Evolutionary conservation across 1,284 basidiomycete genomes (phyloP).

Genomic region (Anthracocystis panici-leucophaei): DNA sequence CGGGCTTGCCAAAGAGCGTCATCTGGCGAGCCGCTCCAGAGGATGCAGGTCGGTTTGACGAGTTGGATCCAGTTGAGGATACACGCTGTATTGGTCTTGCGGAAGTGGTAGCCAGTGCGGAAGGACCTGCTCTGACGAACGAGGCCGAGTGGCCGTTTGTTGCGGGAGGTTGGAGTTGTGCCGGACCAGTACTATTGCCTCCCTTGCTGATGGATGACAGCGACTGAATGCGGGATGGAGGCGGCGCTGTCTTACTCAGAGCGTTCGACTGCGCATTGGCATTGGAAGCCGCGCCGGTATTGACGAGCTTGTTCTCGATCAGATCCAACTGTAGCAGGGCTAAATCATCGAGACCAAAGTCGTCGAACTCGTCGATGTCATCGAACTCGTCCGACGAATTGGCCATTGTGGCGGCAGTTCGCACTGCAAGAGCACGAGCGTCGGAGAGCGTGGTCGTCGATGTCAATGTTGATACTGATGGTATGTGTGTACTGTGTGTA

Average conservation of each 20-base stretch:
- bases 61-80: constrained; percentile 15
- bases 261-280: not conserved
- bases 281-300: not conserved
- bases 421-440: not conserved
- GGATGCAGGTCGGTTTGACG: constrained; percentile 26
- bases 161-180: constrained; percentile 6
- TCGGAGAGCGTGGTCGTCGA: not conserved
- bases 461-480: constrained; percentile 5
- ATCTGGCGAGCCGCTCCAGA: constrained; percentile 33
- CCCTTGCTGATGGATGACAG: constrained; percentile 12
- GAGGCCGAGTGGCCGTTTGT: constrained; percentile 8
- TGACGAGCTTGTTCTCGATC: constrained; percentile 47
- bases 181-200: not conserved
- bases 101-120: constrained; percentile 19
- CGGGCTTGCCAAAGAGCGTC: constrained; percentile 43
- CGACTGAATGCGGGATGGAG: constrained; percentile 16
- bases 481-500: not conserved
- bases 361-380: constrained; percentile 53
- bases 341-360: constrained; percentile 44
- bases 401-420: constrained; percentile 16
- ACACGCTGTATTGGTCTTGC: constrained; percentile 30
- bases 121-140: constrained; percentile 11
- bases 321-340: constrained; percentile 31
- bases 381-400: constrained; percentile 39
- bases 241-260: not conserved